Evolutionary conservation across 306 rosid genomes (phyloP).

Genomic region (Pachyrhizus erosus): DNA sequence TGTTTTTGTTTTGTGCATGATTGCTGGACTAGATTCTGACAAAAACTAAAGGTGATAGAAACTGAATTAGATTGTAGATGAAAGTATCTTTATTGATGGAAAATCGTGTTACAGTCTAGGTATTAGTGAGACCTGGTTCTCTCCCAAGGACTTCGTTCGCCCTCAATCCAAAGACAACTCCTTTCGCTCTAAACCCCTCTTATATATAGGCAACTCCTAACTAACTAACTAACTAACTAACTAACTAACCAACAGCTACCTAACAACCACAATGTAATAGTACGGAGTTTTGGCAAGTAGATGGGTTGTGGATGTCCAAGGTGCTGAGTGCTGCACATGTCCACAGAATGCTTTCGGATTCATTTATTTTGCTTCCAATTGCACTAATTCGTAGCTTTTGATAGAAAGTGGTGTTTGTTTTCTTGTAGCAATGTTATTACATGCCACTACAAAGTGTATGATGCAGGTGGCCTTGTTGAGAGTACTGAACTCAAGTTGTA

Average conservation of each 20-base stretch:
- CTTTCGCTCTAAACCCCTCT: background rate
- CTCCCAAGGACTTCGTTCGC: background rate
- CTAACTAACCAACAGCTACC: background rate
- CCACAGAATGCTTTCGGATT: background rate
- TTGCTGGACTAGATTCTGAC: background rate
- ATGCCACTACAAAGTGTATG: background rate
- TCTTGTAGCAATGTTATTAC: background rate
- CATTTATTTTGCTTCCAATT: background rate
- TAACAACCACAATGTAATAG: background rate
- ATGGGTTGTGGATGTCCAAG: background rate
- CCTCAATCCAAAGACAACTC: background rate
- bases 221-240: background rate
- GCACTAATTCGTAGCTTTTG: background rate
- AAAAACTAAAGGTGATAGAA: background rate
- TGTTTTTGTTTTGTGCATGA: background rate
- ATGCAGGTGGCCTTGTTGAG: background rate
- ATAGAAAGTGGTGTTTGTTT: background rate
- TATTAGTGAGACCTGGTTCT: background rate
- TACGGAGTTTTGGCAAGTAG: conserved; percentile 14
- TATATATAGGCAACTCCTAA: background rate
- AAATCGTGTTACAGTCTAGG: background rate
- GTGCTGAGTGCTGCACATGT: background rate
- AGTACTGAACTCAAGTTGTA: background rate
- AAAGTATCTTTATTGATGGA: background rate
- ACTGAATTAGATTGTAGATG: background rate